These are phyloP conservation scores for Lachnellula cervina DNA, from an alignment of 2,329 filamentous ascomycete genomes.

Conservation along the genomic window DNA sequence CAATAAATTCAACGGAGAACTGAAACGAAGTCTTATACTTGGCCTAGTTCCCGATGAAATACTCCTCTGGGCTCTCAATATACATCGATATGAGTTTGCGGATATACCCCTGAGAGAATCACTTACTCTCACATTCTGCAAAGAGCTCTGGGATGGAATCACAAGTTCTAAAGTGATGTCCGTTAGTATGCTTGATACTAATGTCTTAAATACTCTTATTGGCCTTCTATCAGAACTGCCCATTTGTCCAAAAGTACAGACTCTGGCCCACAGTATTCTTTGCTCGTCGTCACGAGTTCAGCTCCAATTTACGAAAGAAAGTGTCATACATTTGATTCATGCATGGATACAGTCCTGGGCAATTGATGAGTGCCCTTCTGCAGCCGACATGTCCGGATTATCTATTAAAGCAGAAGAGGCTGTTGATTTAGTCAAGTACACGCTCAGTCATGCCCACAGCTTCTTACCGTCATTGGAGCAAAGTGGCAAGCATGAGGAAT, in stretches of 20 bases:
- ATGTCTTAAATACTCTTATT: constrained; percentile 14
- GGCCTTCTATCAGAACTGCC: constrained; percentile 14
- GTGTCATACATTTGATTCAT: constrained; percentile 12
- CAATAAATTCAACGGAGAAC: constrained; percentile 15
- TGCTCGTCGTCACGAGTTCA: constrained; percentile 17
- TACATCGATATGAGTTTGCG: constrained; percentile 1
- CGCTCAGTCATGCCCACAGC: background rate
- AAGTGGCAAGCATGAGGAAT: background rate
- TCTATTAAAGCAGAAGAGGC: background rate
- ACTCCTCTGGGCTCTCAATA: constrained; percentile 10
- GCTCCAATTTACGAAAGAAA: constrained; percentile 7
- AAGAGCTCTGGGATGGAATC: constrained; percentile 26
- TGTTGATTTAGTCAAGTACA: background rate
- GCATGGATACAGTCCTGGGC: constrained; percentile 15
- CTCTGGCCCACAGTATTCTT: constrained; percentile 18
- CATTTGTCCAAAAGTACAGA: constrained; percentile 10
- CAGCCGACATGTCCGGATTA: background rate
- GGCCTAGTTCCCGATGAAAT: constrained; percentile 16
- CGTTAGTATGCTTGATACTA: constrained; percentile 13
- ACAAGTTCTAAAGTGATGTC: constrained; percentile 20
- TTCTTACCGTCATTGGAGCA: background rate
- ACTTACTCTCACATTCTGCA: constrained; percentile 19
- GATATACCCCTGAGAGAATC: background rate
- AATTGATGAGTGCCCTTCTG: background rate
- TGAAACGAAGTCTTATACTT: constrained; percentile 22